Percentiles rank a stretch among this genome's conserved stretches.
phyloP scores from a whole-genome alignment of 2,329 filamentous ascomycete genomes.

The Aspergillus latus region DNA sequence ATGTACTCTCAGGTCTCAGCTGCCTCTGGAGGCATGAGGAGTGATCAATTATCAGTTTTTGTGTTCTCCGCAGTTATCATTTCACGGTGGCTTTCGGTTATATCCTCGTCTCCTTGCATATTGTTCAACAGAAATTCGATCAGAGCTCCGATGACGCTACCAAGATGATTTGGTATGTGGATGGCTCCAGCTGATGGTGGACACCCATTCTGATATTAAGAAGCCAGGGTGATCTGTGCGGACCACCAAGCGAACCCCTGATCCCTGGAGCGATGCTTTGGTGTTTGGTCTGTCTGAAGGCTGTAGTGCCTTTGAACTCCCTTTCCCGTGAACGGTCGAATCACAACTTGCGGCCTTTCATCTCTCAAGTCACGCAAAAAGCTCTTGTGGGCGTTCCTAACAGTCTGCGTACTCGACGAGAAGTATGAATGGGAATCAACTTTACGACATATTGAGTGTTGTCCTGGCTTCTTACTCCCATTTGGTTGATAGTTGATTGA shows the following conservation, averaged over 20 bases:
- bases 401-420: not conserved
- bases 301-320: not conserved
- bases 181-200: constrained; percentile 38
- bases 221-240: constrained; percentile 33
- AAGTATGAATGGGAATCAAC: not conserved
- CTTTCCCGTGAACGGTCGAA: not conserved
- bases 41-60: not conserved
- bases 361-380: not conserved
- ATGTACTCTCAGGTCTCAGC: no score
- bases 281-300: constrained; percentile 30
- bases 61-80: not conserved
- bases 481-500: not conserved
- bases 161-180: not conserved
- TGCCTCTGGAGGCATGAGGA: no score
- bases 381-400: not conserved
- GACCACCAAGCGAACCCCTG: constrained; percentile 29
- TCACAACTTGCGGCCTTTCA: not conserved
- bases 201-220: constrained; percentile 35
- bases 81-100: not conserved
- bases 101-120: not conserved
- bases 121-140: not conserved
- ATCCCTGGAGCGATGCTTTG: constrained; percentile 31
- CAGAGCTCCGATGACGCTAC: not conserved
- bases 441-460: not conserved
- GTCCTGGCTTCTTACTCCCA: not conserved